Base-by-base conservation (phyloP, 73 alveolate species). In the Blepharisma japonicum region DNA sequence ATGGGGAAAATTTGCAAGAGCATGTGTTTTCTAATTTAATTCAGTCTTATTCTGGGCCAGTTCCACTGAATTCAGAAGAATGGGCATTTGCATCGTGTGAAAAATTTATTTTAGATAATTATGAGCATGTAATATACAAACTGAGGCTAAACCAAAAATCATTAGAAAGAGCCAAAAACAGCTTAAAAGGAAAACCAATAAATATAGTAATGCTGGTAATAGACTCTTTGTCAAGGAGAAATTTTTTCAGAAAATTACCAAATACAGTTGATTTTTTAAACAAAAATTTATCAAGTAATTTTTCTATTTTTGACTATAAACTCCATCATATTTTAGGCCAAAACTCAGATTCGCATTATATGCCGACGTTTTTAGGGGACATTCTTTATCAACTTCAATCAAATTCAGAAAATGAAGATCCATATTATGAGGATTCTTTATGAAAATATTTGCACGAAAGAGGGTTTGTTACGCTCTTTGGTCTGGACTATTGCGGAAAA, bases 221-320 rank as follows among this genome's bases (percentile, higher is more conserved):
- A 70, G 80, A 70, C 61, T 70, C 80, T 14, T 48, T 70, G 3
- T 70, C 80, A 45, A 25, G 80, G 14, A 70, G 66, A 47, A 11
- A n/a, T 38, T 70, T 70, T 70, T 70, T n/a, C 39, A 23, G 80
- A 45, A 70, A 70, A 70, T 20, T 70, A 14, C 70, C 70, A 7
- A 45, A 45, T 9, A 70, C 80, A 14, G 42, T 70, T 38, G 2
- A 25, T 45, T 70, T 39, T 70, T 45, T 70, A 70, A 70, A 70
- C 80, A 70, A 61, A 8, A n/a, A 20, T 14, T n/a, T 9, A 20
- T 8, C 18, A 61, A 14, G 18, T 25, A 48, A 32, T 32, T 32
- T 32, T 32, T 32, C 42, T 32, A 32, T 61, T 25, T 25, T 18
- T 25, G 74, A 61, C 46, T 61, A 14, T 61, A 18, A 61, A 14